Evolutionary conservation across 2,329 filamentous ascomycete species (phyloP).

Genomic region (Cladosporium sp.): DNA sequence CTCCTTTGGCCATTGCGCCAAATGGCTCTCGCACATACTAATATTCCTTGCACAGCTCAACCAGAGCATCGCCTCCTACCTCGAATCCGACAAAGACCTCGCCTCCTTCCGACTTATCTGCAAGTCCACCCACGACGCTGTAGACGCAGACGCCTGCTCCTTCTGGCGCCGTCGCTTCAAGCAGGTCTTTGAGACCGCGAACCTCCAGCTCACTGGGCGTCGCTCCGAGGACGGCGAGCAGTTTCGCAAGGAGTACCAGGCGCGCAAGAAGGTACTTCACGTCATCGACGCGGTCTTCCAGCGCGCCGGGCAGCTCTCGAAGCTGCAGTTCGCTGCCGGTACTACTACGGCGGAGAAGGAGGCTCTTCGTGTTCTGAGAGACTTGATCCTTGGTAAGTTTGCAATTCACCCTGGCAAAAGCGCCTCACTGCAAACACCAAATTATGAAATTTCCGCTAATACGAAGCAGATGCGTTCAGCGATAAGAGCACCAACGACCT

Average conservation of each 20-base stretch:
- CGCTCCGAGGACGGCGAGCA: conserved; percentile 27
- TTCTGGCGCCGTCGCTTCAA: conserved; percentile 52
- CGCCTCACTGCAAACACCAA: neutral
- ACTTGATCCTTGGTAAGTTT: conserved; percentile 48
- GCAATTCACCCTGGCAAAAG: neutral
- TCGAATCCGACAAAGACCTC: conserved; percentile 48
- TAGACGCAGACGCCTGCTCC: conserved; percentile 42
- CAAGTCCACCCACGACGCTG: conserved; percentile 38
- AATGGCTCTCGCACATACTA: neutral
- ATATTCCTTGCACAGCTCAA: conserved; percentile 37
- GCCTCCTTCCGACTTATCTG: conserved; percentile 44
- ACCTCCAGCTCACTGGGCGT: conserved; percentile 18
- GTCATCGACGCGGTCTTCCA: conserved; percentile 9
- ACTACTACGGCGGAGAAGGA: conserved; percentile 32
- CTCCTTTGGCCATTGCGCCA: neutral
- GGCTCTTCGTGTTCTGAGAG: conserved; percentile 41
- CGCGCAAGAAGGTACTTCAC: conserved; percentile 28
- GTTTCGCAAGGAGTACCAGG: conserved; percentile 41
- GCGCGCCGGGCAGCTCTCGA: conserved; percentile 21
- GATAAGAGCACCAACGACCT: conserved; percentile 21
- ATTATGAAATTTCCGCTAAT: conserved; percentile 7
- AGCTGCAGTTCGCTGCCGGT: conserved; percentile 30
- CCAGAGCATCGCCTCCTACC: conserved; percentile 40
- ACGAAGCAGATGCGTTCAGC: conserved; percentile 34
- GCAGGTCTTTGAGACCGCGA: conserved; percentile 41